phyloP scores from a whole-genome alignment of 192 early-diverging fungal species.

The Chytriomyces hyalinus region DNA sequence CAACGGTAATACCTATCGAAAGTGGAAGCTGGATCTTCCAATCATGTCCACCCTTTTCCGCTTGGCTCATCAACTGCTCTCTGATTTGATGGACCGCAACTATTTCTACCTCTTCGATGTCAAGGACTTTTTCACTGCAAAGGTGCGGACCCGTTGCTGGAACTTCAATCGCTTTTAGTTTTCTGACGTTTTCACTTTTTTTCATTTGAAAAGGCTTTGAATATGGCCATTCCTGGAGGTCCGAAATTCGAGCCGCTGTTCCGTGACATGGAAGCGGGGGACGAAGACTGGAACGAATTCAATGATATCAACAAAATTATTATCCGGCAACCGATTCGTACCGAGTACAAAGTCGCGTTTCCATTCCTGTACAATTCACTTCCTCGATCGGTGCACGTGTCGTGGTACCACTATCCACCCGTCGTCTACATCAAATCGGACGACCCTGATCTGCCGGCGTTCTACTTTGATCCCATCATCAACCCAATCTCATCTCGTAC shows the following conservation, averaged over 20 bases:
- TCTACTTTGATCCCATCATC: constrained; percentile 96
- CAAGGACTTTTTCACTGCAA: constrained; percentile 92
- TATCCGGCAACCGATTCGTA: constrained; percentile 96
- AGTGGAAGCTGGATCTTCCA: constrained; percentile 90
- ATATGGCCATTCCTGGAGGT: constrained; percentile 97
- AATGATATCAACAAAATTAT: constrained; percentile 99
- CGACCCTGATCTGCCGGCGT: constrained; percentile 95
- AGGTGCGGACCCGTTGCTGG: neutral
- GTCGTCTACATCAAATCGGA: constrained; percentile 88
- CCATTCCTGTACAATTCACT: constrained; percentile 98
- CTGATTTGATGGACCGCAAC: constrained; percentile 93
- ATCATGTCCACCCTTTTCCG: constrained; percentile 95
- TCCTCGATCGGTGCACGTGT: constrained; percentile 88
- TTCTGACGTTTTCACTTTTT: neutral
- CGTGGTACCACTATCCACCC: constrained; percentile 93
- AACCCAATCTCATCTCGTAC: constrained; percentile 93
- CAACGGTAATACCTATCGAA: constrained; percentile 86
- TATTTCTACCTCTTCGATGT: constrained; percentile 98
- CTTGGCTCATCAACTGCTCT: constrained; percentile 88
- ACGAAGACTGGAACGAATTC: constrained; percentile 99
- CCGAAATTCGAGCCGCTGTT: constrained; percentile 97
- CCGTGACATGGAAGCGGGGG: constrained; percentile 93
- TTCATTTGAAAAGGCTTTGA: constrained; percentile 77
- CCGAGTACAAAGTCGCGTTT: constrained; percentile 99
- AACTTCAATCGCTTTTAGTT: too few relatives aligned